Evolutionary conservation across 2,329 filamentous ascomycete genomes (phyloP), one percentile per base, ranked within the genome.

Genomic region (Stachybotrys chlorohalonatus): DNA sequence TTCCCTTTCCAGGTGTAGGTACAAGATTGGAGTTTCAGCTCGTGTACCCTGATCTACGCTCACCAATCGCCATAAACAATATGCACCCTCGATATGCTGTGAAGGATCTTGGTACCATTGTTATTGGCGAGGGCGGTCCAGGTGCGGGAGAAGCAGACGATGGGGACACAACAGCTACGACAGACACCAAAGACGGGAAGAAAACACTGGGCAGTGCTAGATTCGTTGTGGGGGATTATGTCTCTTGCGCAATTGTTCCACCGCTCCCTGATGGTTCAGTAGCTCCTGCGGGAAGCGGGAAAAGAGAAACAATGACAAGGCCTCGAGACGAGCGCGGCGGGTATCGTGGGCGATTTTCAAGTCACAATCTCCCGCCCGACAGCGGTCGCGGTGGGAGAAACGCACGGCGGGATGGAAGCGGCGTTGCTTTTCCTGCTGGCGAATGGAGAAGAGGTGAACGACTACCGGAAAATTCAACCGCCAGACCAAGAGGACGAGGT

Each of bases 221-320:
- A 24, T 95, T 96, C 64, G 87, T 96, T 11, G 87, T 94, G 58
- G 93, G 93, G 1, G 93, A 97, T 70, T 95, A 88, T 66, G 79
- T 97, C 47, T 86, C 87, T 55, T 93, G 89, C 67, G 89, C 90
- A 6, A 85, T 96, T 56, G 75, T 93, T 54, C 85, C 89, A 47
- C 89, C 90, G 1, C 73, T 88, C 31, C 74, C 82, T 36, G 87
- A 93, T 66, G 91, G 91, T 0, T 82, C 81, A 36, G 84, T 95
- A 46, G 85, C 85, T 48, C 83, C 87, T 9, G 74, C 80, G n/a
- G 75, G 79, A 11, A 74, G 52, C 31, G 61, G 60, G 32, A 60
- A 60, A 49, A 64, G 63, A 55, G 68, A 67, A 16, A 57, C 62
- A 17, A 17, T 58, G 52, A 49, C 56, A 8, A 53, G 56, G 31